These are phyloP conservation scores for Ceratocystis variospora DNA, from an alignment of 2,329 filamentous ascomycete genomes.

Conservation along the genomic window DNA sequence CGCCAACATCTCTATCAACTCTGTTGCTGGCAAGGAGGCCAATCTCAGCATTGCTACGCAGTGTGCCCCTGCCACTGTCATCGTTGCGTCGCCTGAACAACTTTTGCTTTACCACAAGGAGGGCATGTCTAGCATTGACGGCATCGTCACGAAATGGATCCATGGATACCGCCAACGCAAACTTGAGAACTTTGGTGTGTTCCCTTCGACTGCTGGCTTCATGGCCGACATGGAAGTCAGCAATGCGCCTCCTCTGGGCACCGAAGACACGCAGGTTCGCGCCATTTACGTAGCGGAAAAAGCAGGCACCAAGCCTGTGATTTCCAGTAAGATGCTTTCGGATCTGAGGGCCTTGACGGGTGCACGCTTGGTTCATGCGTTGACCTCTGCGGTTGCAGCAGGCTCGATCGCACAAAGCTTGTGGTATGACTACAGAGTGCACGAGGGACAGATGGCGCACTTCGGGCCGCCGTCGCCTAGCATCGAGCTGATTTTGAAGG, in stretches of 20 bases:
- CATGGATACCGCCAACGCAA: conserved; percentile 59
- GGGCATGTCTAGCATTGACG: conserved; percentile 24
- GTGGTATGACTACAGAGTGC: conserved; percentile 69
- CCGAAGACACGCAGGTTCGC: conserved; percentile 52
- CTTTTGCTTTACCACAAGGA: conserved; percentile 14
- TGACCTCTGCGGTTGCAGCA: conserved; percentile 70
- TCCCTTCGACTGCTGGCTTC: conserved; percentile 45
- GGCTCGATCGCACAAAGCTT: conserved; percentile 80
- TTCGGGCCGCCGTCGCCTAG: conserved; percentile 73
- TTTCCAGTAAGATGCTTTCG: conserved; percentile 58
- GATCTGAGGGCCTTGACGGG: conserved; percentile 72
- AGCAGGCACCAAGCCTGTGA: conserved; percentile 46
- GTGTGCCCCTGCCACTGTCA: conserved; percentile 64
- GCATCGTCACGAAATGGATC: conserved; percentile 53
- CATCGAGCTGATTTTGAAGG: conserved; percentile 62
- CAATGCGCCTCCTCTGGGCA: conserved; percentile 45
- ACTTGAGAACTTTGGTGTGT: conserved; percentile 55
- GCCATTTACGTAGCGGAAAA: conserved; percentile 69
- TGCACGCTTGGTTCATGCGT: conserved; percentile 69
- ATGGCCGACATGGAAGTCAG: conserved; percentile 33
- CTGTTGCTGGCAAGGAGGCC: conserved; percentile 60
- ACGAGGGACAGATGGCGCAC: conserved; percentile 37
- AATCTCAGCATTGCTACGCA: conserved; percentile 61
- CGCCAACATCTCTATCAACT: conserved; percentile 74
- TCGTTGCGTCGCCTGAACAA: conserved; percentile 57